Evolutionary conservation across 2,329 filamentous ascomycete species (phyloP), one percentile per base, ranked within the genome.

Genomic region (Delphinella strobiligena): DNA sequence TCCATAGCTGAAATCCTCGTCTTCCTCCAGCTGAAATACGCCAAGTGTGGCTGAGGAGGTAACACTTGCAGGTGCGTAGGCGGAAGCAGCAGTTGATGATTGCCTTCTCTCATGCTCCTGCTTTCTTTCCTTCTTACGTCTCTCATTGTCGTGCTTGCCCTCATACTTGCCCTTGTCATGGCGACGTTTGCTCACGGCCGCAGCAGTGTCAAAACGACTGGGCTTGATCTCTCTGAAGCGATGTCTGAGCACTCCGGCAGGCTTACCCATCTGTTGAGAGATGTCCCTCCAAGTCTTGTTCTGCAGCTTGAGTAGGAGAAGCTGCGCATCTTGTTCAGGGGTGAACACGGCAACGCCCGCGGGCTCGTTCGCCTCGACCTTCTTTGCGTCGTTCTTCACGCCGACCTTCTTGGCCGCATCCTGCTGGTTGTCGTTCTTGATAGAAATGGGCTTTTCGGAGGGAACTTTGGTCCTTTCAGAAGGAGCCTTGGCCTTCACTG

Each of bases 221-320:
- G 56, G 52, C 18, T 57, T 59, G 46, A 67, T 58, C 31, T 59
- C 37, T 10, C 54, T 55, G 47, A 55, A 66, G 12, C 61, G 53
- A 10, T 44, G 43, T 32, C 44, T 46, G 17, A 54, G 14, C 2
- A 38, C 37, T 3, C 35, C 32, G 31, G 51, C 41, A 1, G 43
- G 22, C 32, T 60, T 61, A 3, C 49, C 52, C 3, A 64, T 15
- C 10, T 51, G 51, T 4, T 45, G 22, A 0, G 44, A 53, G 29
- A 65, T 61, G 0, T 52, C 33, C 2, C 44, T 47, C 61, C 58
- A 64, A 5, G 41, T 19, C 2, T 44, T 52, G 19, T 50, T 49
- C 3, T 50, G 51, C 2, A 34, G 48, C 43, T 62, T 63, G 48
- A 63, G 39, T 5, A 53, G 48, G 14, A 62, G 45, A 2, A 69